phyloP scores from a whole-genome alignment of 2,329 filamentous ascomycete genomes.

The Monosporascus sp. region DNA sequence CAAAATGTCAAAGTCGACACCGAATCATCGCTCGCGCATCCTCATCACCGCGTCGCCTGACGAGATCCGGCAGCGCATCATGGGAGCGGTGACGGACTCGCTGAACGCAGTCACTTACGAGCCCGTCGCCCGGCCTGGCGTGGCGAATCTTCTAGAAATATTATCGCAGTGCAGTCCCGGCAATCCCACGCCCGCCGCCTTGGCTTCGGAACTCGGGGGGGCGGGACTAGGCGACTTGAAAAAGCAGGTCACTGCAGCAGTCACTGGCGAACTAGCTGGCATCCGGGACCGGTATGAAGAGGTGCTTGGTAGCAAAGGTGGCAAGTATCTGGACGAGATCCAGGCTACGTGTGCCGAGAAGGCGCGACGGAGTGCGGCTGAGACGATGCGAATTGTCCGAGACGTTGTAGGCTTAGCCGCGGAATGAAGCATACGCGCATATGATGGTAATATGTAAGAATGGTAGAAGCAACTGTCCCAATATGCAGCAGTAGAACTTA shows the following conservation, averaged over 20 bases:
- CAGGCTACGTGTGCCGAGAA: conserved; percentile 52
- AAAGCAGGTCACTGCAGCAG: conserved; percentile 51
- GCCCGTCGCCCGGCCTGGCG: conserved; percentile 62
- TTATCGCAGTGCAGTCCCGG: conserved; percentile 60
- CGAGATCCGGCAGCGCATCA: conserved; percentile 65
- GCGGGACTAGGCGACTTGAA: conserved; percentile 57
- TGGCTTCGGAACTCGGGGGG: conserved; percentile 28
- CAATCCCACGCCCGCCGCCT: conserved; percentile 23
- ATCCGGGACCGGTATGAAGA: conserved; percentile 45
- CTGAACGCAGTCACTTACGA: conserved; percentile 65
- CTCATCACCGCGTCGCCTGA: conserved; percentile 67
- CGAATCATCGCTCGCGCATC: conserved; percentile 68
- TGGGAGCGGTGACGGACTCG: conserved; percentile 71
- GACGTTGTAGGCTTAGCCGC: conserved; percentile 44
- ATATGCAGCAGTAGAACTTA: no score
- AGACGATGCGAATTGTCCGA: conserved; percentile 50
- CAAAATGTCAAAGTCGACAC: conserved; percentile 94
- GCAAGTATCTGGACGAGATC: conserved; percentile 50
- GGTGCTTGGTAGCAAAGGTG: conserved; percentile 38
- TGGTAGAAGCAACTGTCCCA: no score
- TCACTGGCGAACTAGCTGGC: conserved; percentile 45
- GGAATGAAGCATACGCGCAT: not conserved
- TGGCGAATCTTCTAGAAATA: conserved; percentile 81
- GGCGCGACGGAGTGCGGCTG: conserved; percentile 56
- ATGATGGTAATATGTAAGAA: no score